A percentile compares a stretch with the other conserved stretches of the same genome.
Evolutionary conservation across 495 filamentous ascomycete species (phyloP).

Genomic region (Opeltia flavorubescens): DNA sequence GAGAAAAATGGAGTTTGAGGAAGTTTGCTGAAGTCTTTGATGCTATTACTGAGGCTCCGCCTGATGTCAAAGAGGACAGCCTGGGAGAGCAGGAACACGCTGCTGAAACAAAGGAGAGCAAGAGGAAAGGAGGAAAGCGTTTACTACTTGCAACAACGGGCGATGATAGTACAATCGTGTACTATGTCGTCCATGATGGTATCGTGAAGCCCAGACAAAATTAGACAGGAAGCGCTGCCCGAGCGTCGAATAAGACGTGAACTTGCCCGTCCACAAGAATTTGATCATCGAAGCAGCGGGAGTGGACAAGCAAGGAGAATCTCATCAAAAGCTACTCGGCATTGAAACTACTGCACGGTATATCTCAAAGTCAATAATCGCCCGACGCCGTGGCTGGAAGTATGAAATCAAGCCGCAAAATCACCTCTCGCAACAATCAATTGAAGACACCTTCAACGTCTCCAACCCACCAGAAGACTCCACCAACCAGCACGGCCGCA

Average conservation of each 20-base stretch:
- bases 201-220: slow-evolving; percentile 95
- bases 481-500: slow-evolving; percentile 43
- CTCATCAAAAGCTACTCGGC: too few species aligned
- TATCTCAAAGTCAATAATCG: not conserved
- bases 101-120: slow-evolving; percentile 7
- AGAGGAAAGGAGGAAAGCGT: slow-evolving; percentile 40
- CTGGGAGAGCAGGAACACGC: slow-evolving; percentile 11
- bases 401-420: not conserved
- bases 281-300: too few species aligned
- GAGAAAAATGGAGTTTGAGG: slow-evolving; percentile 68
- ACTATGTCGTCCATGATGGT: slow-evolving; percentile 91
- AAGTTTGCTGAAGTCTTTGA: slow-evolving; percentile 74
- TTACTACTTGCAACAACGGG: slow-evolving; percentile 67
- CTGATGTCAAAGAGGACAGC: slow-evolving; percentile 12
- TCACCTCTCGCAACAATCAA: not conserved
- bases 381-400: not conserved
- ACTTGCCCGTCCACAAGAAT: too few species aligned
- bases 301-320: too few species aligned
- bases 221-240: too few species aligned
- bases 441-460: slow-evolving; percentile 31
- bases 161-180: slow-evolving; percentile 85
- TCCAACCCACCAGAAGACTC: slow-evolving; percentile 45
- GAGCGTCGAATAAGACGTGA: too few species aligned
- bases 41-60: slow-evolving; percentile 39
- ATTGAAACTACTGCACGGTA: not conserved